These are phyloP conservation scores for Cladophialophora yegresii DNA, from an alignment of 2,329 filamentous ascomycete genomes.

Conservation along the genomic window DNA sequence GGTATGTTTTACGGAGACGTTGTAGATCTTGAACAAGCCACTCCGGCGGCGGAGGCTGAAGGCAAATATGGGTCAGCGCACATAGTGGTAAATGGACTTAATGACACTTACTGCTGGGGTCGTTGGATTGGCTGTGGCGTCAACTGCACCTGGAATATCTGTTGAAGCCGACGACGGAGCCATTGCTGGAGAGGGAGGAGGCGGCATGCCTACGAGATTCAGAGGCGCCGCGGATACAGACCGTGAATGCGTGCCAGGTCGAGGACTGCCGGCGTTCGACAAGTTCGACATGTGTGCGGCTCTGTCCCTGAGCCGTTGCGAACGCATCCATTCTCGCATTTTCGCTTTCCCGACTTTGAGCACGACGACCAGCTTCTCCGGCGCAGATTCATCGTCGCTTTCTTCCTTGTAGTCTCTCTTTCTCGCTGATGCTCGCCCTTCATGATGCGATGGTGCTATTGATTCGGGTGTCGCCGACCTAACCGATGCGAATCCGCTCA, in stretches of 20 bases:
- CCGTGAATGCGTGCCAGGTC: conserved; percentile 33
- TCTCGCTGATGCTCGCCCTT: conserved; percentile 68
- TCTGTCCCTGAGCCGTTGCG: conserved; percentile 57
- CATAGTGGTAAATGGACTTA: conserved; percentile 17
- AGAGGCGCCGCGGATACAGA: conserved; percentile 43
- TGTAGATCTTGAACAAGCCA: conserved; percentile 80
- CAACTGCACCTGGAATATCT: conserved; percentile 43
- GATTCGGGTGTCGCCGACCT: conserved; percentile 89
- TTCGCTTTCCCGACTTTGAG: conserved; percentile 73
- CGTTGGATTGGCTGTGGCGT: conserved; percentile 49
- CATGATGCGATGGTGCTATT: conserved; percentile 62
- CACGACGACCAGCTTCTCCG: conserved; percentile 68
- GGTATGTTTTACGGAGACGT: conserved; percentile 69
- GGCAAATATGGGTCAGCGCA: conserved; percentile 21
- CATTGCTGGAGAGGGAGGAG: conserved; percentile 46
- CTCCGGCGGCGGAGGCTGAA: conserved; percentile 76
- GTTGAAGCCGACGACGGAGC: conserved; percentile 41
- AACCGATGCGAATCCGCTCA: conserved; percentile 55
- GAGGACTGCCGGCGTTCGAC: conserved; percentile 35
- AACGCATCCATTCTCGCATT: conserved; percentile 60
- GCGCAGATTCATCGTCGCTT: conserved; percentile 66
- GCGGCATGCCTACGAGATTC: conserved; percentile 53
- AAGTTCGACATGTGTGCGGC: conserved; percentile 37
- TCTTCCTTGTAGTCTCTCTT: conserved; percentile 74
- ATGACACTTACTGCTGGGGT: conserved; percentile 49